phyloP scores from a whole-genome alignment of 768 basidiomycete species.

The Mycena olivaceomarginata region DNA sequence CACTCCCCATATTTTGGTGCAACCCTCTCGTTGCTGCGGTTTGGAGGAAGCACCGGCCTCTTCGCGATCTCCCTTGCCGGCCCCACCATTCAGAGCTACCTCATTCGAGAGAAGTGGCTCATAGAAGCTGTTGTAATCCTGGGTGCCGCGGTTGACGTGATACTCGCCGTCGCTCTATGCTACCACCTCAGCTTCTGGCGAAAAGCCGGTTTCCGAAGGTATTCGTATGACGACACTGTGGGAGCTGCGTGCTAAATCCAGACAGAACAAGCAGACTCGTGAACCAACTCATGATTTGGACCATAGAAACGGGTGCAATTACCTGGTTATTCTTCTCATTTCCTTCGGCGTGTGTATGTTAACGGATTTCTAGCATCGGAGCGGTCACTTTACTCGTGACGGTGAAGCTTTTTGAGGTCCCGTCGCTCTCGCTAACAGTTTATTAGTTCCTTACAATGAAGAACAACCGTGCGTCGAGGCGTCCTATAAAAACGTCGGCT shows the following conservation, averaged over 20 bases:
- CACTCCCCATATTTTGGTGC: slow-evolving; percentile 18
- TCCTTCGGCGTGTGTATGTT: neutral
- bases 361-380: neutral
- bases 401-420: neutral
- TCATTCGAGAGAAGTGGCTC: neutral
- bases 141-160: slow-evolving; percentile 7
- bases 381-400: slow-evolving; percentile 8
- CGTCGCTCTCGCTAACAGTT: neutral
- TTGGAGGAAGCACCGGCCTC: slow-evolving; percentile 15
- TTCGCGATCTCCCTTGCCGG: neutral
- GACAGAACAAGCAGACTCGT: slow-evolving; percentile 11
- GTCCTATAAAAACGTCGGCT: neutral
- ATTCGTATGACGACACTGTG: neutral
- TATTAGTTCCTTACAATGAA: slow-evolving; percentile 24
- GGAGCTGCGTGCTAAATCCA: neutral
- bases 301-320: slow-evolving; percentile 29
- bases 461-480: slow-evolving; percentile 13
- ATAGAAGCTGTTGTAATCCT: slow-evolving; percentile 4
- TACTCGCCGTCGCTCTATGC: slow-evolving; percentile 9
- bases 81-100: slow-evolving; percentile 1
- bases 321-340: slow-evolving; percentile 5
- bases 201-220: neutral
- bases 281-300: slow-evolving; percentile 28
- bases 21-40: neutral
- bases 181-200: slow-evolving; percentile 29